Base-by-base conservation (phyloP, 495 filamentous ascomycete genomes). In the Aspergillus sparsus region DNA sequence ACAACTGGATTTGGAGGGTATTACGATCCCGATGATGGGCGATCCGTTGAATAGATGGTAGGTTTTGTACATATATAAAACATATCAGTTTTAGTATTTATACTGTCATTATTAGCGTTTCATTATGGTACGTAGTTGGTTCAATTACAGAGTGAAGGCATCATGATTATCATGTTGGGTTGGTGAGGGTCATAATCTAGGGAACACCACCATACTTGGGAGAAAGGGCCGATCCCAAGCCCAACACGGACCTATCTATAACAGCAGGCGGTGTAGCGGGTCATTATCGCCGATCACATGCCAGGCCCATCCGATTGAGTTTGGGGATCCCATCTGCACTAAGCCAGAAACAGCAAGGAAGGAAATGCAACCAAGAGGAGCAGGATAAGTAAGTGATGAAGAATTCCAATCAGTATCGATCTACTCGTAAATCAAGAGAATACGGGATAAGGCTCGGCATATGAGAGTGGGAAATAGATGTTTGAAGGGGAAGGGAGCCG, bases 11-110 rank as follows among this genome's bases (percentile, higher is more conserved):
- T 57, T 5, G 63, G 57, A 32, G 66, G 55, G 27, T 62, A 65
- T 52, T 67, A 55, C 47, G 67, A 67, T 53, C 62, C 61, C 36
- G 63, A 71, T 35, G 69, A 71, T 62, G 53, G 61, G 44, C 49
- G 66, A 47, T 66, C 68, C 12, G 59, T 67, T 53, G 62, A 67
- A 42, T 67, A 47, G 60, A 12, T 33, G 42, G n/a, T 27, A 27
- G 21, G 21, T 27, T 27, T 27, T 49, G 55, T 51, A 35, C 15
- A 33, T 39, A 42, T 27, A 41, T 13, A 53, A 15, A 37, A 18
- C 12, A 47, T 47, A 47, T 35, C 15, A 32, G 31, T 52, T 34
- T 27, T 27, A 1, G 21, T 27, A 27, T 27, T 27, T 27, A 27
- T 27, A 3, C 21, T 27, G 21, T 27, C 21, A 27, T 27, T 27